phyloP scores from a whole-genome alignment of 345 rosid species.

The Zanthoxylum bungeanum region DNA sequence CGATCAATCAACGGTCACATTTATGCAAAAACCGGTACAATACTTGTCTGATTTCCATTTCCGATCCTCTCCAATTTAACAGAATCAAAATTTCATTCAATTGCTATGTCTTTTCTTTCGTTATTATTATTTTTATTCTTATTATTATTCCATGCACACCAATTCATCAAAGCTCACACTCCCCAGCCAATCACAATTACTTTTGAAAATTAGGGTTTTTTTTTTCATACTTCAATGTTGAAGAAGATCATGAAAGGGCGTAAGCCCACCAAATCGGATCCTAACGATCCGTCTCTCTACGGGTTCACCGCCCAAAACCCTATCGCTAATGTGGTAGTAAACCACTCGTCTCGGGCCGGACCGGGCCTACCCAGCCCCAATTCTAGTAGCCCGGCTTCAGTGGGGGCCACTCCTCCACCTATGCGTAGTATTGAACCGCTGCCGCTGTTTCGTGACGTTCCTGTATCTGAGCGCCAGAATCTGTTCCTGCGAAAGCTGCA shows the following conservation, averaged over 20 bases:
- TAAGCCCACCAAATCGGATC: constrained; percentile 67
- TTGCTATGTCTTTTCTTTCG: background rate
- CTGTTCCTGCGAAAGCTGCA: constrained; percentile 70
- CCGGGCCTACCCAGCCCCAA: constrained; percentile 15
- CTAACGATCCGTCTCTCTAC: constrained; percentile 38
- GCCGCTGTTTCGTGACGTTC: constrained; percentile 60
- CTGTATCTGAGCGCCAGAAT: constrained; percentile 56
- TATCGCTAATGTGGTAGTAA: constrained; percentile 61
- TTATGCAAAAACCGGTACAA: constrained; percentile 7
- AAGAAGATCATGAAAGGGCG: constrained; percentile 82
- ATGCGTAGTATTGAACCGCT: constrained; percentile 66
- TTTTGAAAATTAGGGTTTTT: constrained; percentile 11
- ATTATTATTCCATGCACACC: constrained; percentile 26
- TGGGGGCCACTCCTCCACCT: constrained; percentile 36
- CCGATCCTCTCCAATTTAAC: constrained; percentile 20
- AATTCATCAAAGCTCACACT: constrained; percentile 12
- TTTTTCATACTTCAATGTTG: constrained; percentile 41
- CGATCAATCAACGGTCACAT: constrained; percentile 7
- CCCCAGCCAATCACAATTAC: constrained; percentile 9
- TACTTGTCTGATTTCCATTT: constrained; percentile 6
- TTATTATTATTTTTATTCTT: background rate
- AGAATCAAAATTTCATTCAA: background rate
- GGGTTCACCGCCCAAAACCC: constrained; percentile 37
- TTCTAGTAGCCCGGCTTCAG: constrained; percentile 14
- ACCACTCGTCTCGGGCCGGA: constrained; percentile 56